A percentile compares a stretch with the other conserved stretches of the same genome.
Evolutionary conservation across 495 filamentous ascomycete genomes (phyloP).

Genomic region (Penicillium ochrochloron): DNA sequence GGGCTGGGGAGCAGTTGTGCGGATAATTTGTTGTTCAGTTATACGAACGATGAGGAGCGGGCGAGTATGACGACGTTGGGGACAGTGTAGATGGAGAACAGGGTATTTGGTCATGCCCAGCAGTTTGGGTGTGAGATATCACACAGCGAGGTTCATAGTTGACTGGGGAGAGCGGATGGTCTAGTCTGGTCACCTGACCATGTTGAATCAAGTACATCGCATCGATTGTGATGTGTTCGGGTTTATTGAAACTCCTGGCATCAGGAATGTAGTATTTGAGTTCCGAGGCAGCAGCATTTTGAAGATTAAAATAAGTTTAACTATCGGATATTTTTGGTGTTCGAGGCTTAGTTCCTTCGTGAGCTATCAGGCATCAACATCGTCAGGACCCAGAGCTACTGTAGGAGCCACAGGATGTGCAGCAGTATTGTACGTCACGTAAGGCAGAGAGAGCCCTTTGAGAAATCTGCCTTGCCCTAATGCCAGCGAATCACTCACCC

Average conservation of each 20-base stretch:
- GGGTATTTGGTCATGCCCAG: no score
- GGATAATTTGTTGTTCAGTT: slow-evolving; percentile 53
- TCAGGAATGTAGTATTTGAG: not conserved
- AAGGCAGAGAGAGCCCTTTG: slow-evolving; percentile 16
- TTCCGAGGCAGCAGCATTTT: slow-evolving; percentile 22
- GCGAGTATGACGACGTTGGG: slow-evolving; percentile 41
- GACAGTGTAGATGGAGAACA: slow-evolving; percentile 23
- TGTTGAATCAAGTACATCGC: not conserved
- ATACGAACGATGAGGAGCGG: slow-evolving; percentile 32
- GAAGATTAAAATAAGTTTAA: not conserved
- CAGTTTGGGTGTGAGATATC: not conserved
- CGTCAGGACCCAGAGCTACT: not conserved
- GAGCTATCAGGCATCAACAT: slow-evolving; percentile 9
- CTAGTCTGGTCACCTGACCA: not conserved
- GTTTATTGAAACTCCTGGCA: no score
- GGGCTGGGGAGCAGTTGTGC: slow-evolving; percentile 59
- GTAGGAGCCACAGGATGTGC: no score
- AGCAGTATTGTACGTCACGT: slow-evolving; percentile 10
- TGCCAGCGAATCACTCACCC: not conserved
- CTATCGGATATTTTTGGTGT: slow-evolving; percentile 10
- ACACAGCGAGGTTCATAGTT: not conserved
- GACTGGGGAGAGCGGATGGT: not conserved
- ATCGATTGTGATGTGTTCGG: not conserved
- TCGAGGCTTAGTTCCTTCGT: not conserved
- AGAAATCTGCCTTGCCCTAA: slow-evolving; percentile 23